These are phyloP conservation scores for Eragrostis nindensis DNA, from an alignment of 176 grass and related monocot genomes.

Conservation along the genomic window DNA sequence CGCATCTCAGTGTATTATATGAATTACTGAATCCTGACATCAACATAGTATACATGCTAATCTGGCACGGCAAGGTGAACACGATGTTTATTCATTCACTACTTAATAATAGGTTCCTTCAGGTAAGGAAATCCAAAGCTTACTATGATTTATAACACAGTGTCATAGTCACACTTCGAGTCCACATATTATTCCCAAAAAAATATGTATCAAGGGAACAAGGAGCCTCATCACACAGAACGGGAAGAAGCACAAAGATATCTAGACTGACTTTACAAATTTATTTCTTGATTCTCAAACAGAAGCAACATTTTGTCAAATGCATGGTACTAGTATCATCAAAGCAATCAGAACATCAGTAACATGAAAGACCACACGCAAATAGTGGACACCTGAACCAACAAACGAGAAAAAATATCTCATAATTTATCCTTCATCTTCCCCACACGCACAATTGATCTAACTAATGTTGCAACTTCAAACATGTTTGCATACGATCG, in stretches of 20 bases:
- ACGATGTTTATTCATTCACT: background rate
- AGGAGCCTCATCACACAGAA: background rate
- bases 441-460: background rate
- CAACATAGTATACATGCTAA: background rate
- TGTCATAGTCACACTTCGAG: background rate
- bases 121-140: background rate
- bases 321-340: conserved; percentile 7
- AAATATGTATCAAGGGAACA: background rate
- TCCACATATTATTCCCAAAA: no score
- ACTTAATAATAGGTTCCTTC: background rate
- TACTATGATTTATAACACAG: background rate
- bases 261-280: background rate
- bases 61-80: conserved; percentile 12
- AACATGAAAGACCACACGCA: background rate
- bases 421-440: background rate
- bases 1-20: background rate
- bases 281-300: conserved; percentile 2
- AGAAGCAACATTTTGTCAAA: background rate
- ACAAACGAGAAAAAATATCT: background rate
- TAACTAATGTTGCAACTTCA: background rate
- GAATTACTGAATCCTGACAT: background rate
- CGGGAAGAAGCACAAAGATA: background rate
- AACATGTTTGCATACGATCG: background rate
- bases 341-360: conserved; percentile 10
- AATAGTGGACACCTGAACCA: conserved; percentile 12